Conservation (phyloP, 2,329 filamentous ascomycete genomes). For the Alternaria incomplexa region DNA sequence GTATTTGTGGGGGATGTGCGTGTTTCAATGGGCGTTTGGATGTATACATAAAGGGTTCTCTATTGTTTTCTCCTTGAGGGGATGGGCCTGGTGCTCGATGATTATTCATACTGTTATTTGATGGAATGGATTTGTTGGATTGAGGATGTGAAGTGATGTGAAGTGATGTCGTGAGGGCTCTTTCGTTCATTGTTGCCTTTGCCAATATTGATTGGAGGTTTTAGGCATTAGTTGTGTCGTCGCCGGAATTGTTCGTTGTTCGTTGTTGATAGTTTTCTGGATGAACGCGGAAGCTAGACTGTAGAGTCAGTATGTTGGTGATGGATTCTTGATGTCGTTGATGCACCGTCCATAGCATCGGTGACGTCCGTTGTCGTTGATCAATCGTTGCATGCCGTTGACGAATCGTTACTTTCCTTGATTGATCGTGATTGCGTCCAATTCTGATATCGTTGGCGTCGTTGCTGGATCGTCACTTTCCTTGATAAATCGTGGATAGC, state of each 20-base stretch:
- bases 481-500: background rate
- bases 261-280: background rate
- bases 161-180: background rate
- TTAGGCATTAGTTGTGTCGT: no score
- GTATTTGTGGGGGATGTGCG: background rate
- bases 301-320: no score
- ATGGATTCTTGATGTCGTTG: background rate
- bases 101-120: background rate
- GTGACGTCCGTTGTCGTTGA: no score
- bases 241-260: no score
- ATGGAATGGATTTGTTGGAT: background rate
- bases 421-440: no score
- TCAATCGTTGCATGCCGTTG: no score
- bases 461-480: background rate
- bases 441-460: background rate
- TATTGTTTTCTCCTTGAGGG: background rate
- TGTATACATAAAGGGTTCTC: conserved; percentile 6
- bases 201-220: no score
- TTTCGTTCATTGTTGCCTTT: background rate
- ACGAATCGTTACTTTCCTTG: no score
- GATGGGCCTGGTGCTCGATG: background rate
- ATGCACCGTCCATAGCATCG: no score
- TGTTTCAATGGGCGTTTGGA: background rate
- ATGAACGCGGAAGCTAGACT: no score
- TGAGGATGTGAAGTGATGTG: background rate